These are phyloP conservation scores for Eremochloa ophiuroides DNA, from an alignment of 176 grass and related monocot genomes.

Conservation along the genomic window DNA sequence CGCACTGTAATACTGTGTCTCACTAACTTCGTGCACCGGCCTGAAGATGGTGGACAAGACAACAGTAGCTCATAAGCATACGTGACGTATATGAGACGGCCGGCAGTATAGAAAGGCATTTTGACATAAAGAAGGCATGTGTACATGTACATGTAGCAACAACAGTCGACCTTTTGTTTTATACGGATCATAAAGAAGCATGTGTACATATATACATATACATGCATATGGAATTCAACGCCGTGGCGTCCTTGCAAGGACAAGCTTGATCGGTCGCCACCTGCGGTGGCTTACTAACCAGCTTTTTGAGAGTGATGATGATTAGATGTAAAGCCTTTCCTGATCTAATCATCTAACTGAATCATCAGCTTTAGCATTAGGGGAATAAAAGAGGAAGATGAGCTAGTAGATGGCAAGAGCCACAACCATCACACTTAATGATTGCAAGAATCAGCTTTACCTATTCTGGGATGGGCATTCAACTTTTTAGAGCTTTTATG, in stretches of 20 bases:
- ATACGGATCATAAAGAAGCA: not conserved
- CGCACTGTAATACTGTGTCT: not conserved
- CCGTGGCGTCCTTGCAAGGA: not conserved
- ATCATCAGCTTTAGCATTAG: too few relatives aligned
- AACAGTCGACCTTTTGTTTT: constrained; percentile 30
- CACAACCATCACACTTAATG: not conserved
- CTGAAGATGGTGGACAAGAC: not conserved
- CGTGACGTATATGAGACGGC: not conserved
- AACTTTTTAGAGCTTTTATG: too few relatives aligned
- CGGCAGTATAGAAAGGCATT: not conserved
- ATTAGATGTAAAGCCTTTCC: not conserved
- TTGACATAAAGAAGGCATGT: constrained; percentile 18
- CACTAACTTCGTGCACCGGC: constrained; percentile 10
- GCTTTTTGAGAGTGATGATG: not conserved
- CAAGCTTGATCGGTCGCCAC: too few relatives aligned
- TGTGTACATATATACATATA: too few relatives aligned
- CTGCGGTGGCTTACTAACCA: too few relatives aligned
- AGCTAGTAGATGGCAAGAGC: too few relatives aligned
- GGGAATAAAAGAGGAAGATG: too few relatives aligned
- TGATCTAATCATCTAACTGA: not conserved
- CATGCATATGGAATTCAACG: not conserved
- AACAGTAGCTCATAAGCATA: constrained; percentile 24
- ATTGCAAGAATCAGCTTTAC: too few relatives aligned
- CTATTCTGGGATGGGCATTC: too few relatives aligned
- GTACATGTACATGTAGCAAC: not conserved